These are phyloP conservation scores for Termitomyces sp. DNA, from an alignment of 768 basidiomycete species.

Conservation along the genomic window DNA sequence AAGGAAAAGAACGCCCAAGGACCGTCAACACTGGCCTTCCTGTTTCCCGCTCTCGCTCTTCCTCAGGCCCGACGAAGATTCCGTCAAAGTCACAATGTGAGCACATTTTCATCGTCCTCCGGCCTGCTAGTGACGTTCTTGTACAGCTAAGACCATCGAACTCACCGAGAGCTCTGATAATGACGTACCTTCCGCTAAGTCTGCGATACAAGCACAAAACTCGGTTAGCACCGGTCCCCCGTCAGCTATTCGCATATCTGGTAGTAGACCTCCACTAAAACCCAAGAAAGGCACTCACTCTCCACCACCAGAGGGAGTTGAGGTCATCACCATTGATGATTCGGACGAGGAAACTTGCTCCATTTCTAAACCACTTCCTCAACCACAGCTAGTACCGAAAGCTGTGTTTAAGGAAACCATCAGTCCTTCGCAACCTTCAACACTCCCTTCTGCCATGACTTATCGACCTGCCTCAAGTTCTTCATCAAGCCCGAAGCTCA, in stretches of 20 bases:
- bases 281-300: not conserved
- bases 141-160: slow-evolving; percentile 7
- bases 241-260: not conserved
- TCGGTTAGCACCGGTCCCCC: not conserved
- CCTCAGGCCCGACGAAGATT: not conserved
- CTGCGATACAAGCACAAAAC: not conserved
- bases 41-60: not conserved
- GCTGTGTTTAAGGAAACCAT: not conserved
- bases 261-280: not conserved
- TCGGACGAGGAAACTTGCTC: slow-evolving; percentile 3
- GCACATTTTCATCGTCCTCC: not conserved
- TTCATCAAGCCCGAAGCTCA: not conserved
- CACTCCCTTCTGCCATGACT: not conserved
- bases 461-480: not conserved
- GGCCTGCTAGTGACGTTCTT: not conserved
- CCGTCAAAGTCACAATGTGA: not conserved
- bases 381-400: not conserved
- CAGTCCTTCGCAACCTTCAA: not conserved
- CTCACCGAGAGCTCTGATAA: slow-evolving; percentile 6
- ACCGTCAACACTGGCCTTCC: not conserved
- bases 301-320: not conserved
- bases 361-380: not conserved
- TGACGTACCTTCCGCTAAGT: not conserved
- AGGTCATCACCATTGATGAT: slow-evolving; percentile 1
- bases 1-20: not conserved